phyloP scores from a whole-genome alignment of 768 basidiomycete species.

The Sistotremastrum suecicum region DNA sequence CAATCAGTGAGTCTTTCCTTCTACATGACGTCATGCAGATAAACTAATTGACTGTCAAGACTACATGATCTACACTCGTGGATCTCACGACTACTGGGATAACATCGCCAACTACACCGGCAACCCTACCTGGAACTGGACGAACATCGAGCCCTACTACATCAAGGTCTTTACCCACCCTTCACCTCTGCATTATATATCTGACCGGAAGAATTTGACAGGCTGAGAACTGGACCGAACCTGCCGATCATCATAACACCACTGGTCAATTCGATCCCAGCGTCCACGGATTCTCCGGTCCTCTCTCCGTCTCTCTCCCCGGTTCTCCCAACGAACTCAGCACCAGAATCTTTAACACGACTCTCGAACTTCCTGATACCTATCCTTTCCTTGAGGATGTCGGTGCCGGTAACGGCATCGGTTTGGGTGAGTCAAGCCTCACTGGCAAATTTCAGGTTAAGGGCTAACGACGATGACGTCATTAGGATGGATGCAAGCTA shows the following conservation, averaged over 20 bases:
- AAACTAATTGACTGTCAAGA: conserved; percentile 2
- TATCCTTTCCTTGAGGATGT: conserved; percentile 28
- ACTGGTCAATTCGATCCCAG: conserved; percentile 23
- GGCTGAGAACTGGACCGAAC: conserved; percentile 24
- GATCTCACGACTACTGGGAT: conserved; percentile 9
- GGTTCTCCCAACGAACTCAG: conserved; percentile 19
- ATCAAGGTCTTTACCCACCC: neutral
- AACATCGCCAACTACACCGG: conserved; percentile 6
- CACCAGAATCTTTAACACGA: conserved; percentile 22
- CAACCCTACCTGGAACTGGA: conserved; percentile 9
- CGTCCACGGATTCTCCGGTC: conserved; percentile 22
- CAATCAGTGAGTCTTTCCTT: conserved; percentile 5
- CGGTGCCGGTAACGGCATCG: conserved; percentile 27
- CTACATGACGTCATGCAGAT: neutral
- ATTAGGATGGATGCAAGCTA: conserved; percentile 11
- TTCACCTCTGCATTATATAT: neutral
- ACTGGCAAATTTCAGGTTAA: neutral
- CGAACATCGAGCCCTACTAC: conserved; percentile 3
- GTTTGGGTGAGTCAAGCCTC: conserved; percentile 20
- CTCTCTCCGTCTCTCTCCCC: conserved; percentile 18
- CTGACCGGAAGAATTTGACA: conserved; percentile 2
- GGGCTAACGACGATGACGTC: conserved; percentile 6
- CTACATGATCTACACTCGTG: conserved; percentile 9
- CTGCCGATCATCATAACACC: conserved; percentile 25
- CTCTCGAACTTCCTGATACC: conserved; percentile 19